phyloP scores from a whole-genome alignment of 1,284 basidiomycete genomes.

The Leccinum pallidistipes region DNA sequence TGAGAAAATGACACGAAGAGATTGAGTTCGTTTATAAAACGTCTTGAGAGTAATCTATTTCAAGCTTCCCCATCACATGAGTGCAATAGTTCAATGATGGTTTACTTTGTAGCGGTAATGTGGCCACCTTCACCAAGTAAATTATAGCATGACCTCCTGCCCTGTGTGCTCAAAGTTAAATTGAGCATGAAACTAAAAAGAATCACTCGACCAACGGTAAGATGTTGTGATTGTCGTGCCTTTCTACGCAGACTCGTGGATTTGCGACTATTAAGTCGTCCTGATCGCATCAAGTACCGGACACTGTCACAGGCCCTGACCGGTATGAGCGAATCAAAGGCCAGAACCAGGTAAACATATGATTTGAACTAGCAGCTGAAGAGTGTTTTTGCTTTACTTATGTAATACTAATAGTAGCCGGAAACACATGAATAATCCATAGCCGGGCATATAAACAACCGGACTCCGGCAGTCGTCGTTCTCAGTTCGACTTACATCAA shows the following conservation, averaged over 20 bases:
- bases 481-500: not conserved
- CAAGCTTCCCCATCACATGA: not conserved
- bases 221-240: not conserved
- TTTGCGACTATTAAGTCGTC: too few species aligned
- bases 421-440: slow-evolving; percentile 31
- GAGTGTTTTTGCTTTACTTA: not conserved
- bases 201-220: not conserved
- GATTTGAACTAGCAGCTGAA: not conserved
- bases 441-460: slow-evolving; percentile 21
- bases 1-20: not conserved
- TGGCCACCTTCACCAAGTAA: not conserved
- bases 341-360: slow-evolving; percentile 5
- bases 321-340: slow-evolving; percentile 4
- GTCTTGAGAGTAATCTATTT: not conserved
- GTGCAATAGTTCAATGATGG: not conserved
- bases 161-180: not conserved
- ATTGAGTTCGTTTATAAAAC: not conserved
- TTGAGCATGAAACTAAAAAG: not conserved
- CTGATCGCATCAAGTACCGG: not conserved
- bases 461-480: not conserved
- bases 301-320: not conserved
- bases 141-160: not conserved
- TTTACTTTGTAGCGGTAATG: not conserved
- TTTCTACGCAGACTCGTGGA: not conserved
- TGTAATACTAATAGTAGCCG: slow-evolving; percentile 1